Conservation (phyloP, 139 green algal species). For the Closterium sp. region DNA sequence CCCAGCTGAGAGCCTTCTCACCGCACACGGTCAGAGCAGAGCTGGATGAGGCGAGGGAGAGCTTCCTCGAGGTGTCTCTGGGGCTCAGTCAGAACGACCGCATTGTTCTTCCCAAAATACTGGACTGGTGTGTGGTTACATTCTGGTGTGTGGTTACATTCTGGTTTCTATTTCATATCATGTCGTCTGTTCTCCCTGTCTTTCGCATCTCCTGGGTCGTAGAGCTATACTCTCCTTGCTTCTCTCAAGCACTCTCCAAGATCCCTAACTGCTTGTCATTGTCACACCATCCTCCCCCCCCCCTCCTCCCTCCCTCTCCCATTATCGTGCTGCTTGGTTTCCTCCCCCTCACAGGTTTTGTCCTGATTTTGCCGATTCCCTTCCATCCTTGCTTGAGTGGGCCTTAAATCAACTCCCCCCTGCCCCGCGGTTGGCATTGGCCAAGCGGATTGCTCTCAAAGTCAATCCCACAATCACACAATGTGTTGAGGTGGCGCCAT, state of each 20-base stretch:
- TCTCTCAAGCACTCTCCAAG: background rate
- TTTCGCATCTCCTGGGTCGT: too few relatives aligned
- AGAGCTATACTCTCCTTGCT: too few relatives aligned
- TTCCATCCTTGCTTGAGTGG: slow-evolving; percentile 20
- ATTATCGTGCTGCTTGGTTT: background rate
- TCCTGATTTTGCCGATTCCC: slow-evolving; percentile 18
- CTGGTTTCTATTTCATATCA: slow-evolving; percentile 1
- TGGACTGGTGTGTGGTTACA: slow-evolving; percentile 36
- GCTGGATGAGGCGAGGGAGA: slow-evolving; percentile 20
- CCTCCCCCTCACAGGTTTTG: slow-evolving; percentile 10
- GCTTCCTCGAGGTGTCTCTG: slow-evolving; percentile 12
- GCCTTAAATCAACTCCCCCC: slow-evolving; percentile 14
- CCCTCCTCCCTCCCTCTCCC: background rate
- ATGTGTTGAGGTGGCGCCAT: slow-evolving; percentile 7
- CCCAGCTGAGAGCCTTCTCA: slow-evolving; percentile 16
- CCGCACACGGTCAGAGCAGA: background rate
- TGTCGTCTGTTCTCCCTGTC: background rate
- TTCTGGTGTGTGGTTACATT: slow-evolving; percentile 1
- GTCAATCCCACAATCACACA: background rate
- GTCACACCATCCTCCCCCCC: background rate
- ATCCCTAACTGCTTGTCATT: background rate
- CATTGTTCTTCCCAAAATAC: slow-evolving; percentile 32
- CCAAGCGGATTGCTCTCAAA: background rate
- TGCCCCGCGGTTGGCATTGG: slow-evolving; percentile 1
- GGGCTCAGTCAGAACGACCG: slow-evolving; percentile 10